Base-by-base conservation (phyloP, 2,329 filamentous ascomycete species). In the Diaporthe citri region DNA sequence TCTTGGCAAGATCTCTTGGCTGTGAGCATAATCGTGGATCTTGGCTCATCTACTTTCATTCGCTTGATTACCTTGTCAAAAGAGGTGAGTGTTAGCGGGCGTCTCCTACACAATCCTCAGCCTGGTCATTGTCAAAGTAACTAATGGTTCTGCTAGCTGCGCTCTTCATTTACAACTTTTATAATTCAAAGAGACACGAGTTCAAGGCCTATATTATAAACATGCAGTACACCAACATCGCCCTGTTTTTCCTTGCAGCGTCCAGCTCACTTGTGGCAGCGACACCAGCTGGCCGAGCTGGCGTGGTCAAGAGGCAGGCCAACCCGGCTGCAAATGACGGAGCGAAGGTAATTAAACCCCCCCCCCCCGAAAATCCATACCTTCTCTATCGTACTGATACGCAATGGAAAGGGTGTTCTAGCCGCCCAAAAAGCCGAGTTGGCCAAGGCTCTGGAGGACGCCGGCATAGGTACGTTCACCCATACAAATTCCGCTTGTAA, bases 311-410 rank as follows among this genome's bases (percentile, higher is more conserved):
- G 17, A 69, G 64, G 13, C 62, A 67, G 22, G 64, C 64, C 10
- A 69, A 69, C 64, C 3, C 64, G n/a, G 64, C 64, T 55, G 64
- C 64, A 8, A 69, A 69, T 15, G 64, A 69, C 36, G 64, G 64
- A 5, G 31, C 46, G 55, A 69, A 55, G 34, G 64, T 69, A n/a
- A n/a, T n/a, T n/a, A n/a, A n/a, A n/a, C n/a, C n/a, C n/a, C n/a
- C n/a, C n/a, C n/a, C n/a, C n/a, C n/a, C n/a, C n/a, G n/a, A n/a
- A n/a, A n/a, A n/a, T n/a, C n/a, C n/a, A n/a, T n/a, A n/a, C n/a
- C n/a, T n/a, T n/a, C n/a, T n/a, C n/a, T n/a, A n/a, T n/a, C n/a
- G n/a, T n/a, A 9, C 48, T 69, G 48, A 69, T 51, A 52, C 64
- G 43, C n/a, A 55, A 34, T 17, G n/a, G 13, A 17, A 6, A 67